phyloP scores from a whole-genome alignment of 2,329 filamentous ascomycete genomes.

The Hortaea sp. region DNA sequence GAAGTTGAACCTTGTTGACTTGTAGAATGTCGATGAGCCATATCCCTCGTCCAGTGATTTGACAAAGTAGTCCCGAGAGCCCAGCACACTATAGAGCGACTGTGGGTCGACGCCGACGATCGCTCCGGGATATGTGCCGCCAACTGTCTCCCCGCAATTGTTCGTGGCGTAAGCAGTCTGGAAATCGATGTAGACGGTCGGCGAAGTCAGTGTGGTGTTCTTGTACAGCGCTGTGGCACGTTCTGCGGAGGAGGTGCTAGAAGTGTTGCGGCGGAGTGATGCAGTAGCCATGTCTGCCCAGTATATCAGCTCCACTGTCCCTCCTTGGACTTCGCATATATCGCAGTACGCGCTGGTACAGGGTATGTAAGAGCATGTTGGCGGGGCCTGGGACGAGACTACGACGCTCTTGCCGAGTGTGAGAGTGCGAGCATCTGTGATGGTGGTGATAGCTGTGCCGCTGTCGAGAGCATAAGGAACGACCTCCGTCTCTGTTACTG shows the following conservation, averaged over 20 bases:
- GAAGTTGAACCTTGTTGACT: no score
- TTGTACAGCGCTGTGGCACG: no score
- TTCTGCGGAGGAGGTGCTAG: no score
- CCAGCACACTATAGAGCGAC: background rate
- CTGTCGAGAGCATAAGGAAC: no score
- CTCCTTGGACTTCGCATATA: slow-evolving; percentile 9
- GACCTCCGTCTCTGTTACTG: no score
- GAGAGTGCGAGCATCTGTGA: no score
- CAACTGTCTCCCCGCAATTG: slow-evolving; percentile 9
- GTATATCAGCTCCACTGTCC: slow-evolving; percentile 11
- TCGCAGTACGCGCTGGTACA: slow-evolving; percentile 5
- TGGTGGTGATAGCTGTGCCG: no score
- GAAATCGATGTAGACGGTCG: slow-evolving; percentile 13
- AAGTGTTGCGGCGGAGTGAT: background rate
- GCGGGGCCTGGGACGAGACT: no score
- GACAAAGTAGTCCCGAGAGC: background rate
- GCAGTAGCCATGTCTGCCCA: slow-evolving; percentile 2
- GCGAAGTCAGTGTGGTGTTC: slow-evolving; percentile 10
- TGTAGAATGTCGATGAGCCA: no score
- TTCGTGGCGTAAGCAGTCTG: slow-evolving; percentile 10
- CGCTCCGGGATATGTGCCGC: slow-evolving; percentile 9
- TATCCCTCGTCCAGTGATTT: background rate
- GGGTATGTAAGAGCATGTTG: no score
- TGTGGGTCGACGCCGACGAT: slow-evolving; percentile 2
- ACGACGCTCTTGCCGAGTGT: no score